phyloP scores from a whole-genome alignment of 768 basidiomycete genomes.

The Chiua virens region DNA sequence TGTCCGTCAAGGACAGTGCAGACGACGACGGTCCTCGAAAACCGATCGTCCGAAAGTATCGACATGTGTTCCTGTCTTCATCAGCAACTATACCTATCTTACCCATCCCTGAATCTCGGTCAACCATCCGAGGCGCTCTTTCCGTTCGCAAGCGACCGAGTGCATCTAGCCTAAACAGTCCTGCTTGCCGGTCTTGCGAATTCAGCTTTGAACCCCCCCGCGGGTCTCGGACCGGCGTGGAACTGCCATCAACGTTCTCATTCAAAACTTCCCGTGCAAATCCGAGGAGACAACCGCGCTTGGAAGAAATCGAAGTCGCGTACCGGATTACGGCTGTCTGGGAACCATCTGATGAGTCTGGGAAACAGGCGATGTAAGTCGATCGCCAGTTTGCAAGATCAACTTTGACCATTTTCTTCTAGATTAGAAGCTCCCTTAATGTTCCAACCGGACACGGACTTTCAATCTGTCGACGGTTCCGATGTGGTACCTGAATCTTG shows the following conservation, averaged over 20 bases:
- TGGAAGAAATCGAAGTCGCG: constrained; percentile 44
- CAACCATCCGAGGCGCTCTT: constrained; percentile 33
- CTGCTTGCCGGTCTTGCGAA: constrained; percentile 33
- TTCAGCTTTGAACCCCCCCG: constrained; percentile 61
- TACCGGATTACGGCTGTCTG: constrained; percentile 60
- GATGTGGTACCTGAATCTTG: constrained; percentile 49
- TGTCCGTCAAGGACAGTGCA: constrained; percentile 23
- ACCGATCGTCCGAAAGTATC: constrained; percentile 26
- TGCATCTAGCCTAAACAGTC: constrained; percentile 37
- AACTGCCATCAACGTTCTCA: constrained; percentile 61
- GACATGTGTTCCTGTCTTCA: constrained; percentile 52
- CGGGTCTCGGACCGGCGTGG: constrained; percentile 49
- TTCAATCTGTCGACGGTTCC: constrained; percentile 54
- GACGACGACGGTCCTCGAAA: constrained; percentile 20
- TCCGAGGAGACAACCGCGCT: constrained; percentile 22
- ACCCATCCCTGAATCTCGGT: constrained; percentile 19
- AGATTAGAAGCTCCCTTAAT: constrained; percentile 69
- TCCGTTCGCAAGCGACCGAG: constrained; percentile 49
- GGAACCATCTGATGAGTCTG: constrained; percentile 50
- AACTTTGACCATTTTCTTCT: constrained; percentile 7
- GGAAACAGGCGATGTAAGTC: constrained; percentile 50
- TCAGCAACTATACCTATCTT: constrained; percentile 45
- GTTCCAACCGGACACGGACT: constrained; percentile 58
- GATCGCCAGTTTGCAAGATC: background rate
- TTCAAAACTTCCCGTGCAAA: constrained; percentile 33